Conservation (phyloP, 257 asterid species). For the Lantana camara region DNA sequence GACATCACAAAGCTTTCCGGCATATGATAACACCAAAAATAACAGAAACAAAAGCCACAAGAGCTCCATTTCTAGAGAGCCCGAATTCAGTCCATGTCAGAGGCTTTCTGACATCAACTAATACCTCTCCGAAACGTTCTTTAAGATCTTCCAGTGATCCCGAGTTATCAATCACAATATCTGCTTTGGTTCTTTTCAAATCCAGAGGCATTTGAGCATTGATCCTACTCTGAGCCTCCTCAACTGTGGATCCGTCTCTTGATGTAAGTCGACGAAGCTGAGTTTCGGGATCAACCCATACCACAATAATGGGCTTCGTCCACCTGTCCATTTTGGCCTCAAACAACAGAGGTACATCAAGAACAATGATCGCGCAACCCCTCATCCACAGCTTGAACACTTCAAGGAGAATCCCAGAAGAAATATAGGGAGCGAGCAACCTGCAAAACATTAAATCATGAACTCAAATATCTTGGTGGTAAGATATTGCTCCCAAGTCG, state of each 20-base stretch:
- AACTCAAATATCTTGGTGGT: too few relatives aligned
- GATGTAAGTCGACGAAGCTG: constrained; percentile 77
- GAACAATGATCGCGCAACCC: constrained; percentile 70
- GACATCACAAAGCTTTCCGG: constrained; percentile 47
- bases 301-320: constrained; percentile 85
- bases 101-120: constrained; percentile 58
- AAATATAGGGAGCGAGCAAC: constrained; percentile 83
- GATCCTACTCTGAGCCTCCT: constrained; percentile 77
- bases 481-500: neutral
- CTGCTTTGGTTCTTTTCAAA: constrained; percentile 68
- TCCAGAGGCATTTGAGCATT: constrained; percentile 87
- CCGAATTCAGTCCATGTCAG: constrained; percentile 85
- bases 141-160: constrained; percentile 70
- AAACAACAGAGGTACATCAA: constrained; percentile 91
- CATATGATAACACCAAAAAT: constrained; percentile 54
- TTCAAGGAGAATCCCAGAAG: constrained; percentile 64
- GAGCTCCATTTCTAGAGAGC: constrained; percentile 75
- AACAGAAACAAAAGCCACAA: constrained; percentile 53
- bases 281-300: constrained; percentile 87
- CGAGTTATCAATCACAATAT: constrained; percentile 72
- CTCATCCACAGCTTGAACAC: constrained; percentile 82
- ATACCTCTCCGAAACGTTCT: constrained; percentile 51
- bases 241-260: constrained; percentile 75
- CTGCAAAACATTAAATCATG: constrained; percentile 35
- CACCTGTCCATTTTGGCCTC: constrained; percentile 86